phyloP scores from a whole-genome alignment of 169 alveolate genomes.

The Plasmodium coatneyi region DNA sequence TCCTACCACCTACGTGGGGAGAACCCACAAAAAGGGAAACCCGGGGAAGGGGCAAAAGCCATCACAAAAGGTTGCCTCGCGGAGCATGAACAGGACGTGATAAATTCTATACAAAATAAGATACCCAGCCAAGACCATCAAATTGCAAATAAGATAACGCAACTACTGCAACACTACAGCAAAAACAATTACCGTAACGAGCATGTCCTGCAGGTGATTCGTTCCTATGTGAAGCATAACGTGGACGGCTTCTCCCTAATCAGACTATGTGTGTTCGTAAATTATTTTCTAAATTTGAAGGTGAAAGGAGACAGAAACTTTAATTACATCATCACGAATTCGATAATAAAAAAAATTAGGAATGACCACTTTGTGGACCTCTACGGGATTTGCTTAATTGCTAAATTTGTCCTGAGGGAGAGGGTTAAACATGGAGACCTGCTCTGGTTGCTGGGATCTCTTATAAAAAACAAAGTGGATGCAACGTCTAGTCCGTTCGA shows the following conservation, averaged over 20 bases:
- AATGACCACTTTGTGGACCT: slow-evolving; percentile 47
- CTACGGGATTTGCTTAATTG: slow-evolving; percentile 34
- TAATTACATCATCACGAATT: slow-evolving; percentile 4
- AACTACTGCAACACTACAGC: slow-evolving; percentile 29
- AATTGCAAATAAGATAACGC: neutral
- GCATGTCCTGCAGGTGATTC: neutral
- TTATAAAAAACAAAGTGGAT: neutral
- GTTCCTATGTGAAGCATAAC: slow-evolving; percentile 34
- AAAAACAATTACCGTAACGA: slow-evolving; percentile 6
- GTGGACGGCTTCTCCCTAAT: slow-evolving; percentile 22
- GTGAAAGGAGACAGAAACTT: slow-evolving; percentile 26
- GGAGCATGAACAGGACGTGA: slow-evolving; percentile 23
- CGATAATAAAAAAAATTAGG: slow-evolving; percentile 31
- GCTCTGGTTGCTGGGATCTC: neutral
- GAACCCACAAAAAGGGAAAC: neutral
- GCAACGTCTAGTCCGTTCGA: slow-evolving; percentile 9
- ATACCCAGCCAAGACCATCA: neutral
- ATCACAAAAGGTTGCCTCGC: neutral
- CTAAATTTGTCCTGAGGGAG: slow-evolving; percentile 11
- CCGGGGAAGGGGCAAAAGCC: neutral
- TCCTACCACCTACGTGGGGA: neutral
- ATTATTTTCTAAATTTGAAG: slow-evolving; percentile 55
- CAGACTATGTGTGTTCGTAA: slow-evolving; percentile 22
- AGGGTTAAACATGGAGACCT: neutral
- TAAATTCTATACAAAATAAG: slow-evolving; percentile 17